phyloP scores from a whole-genome alignment of 345 rosid genomes.

The Pistacia integerrima region DNA sequence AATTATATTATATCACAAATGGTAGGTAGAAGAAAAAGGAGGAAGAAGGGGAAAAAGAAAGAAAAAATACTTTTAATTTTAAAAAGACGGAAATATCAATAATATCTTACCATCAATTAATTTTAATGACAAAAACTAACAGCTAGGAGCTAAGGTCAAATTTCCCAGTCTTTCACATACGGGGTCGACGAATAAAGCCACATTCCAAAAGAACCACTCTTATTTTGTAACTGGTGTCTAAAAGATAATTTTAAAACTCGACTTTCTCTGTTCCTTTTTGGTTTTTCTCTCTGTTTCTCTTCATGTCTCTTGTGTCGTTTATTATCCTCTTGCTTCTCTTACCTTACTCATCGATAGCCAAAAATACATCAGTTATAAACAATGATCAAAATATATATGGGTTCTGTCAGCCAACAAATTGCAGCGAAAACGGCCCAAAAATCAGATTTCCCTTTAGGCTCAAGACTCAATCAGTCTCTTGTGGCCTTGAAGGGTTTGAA shows the following conservation, averaged over 20 bases:
- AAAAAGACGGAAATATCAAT: too few species aligned
- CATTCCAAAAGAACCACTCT: too few species aligned
- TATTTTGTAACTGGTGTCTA: too few species aligned
- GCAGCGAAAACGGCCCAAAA: not conserved
- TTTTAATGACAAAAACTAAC: not conserved
- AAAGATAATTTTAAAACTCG: too few species aligned
- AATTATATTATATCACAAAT: too few species aligned
- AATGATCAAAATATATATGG: not conserved
- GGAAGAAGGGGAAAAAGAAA: too few species aligned
- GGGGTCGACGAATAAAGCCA: too few species aligned
- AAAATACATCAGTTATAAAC: not conserved
- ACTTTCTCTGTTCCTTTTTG: slow-evolving; percentile 6
- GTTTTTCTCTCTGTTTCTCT: slow-evolving; percentile 13
- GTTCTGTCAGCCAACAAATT: slow-evolving; percentile 2
- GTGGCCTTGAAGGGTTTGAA: slow-evolving; percentile 18
- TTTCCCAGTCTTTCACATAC: too few species aligned
- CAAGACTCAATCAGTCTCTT: slow-evolving; percentile 3
- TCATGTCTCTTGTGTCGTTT: not conserved
- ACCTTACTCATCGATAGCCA: not conserved
- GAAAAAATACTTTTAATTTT: too few species aligned
- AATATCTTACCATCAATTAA: not conserved
- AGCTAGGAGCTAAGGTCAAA: too few species aligned
- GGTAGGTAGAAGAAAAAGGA: too few species aligned
- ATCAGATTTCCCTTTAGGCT: slow-evolving; percentile 23
- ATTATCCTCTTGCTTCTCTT: not conserved